phyloP scores from a whole-genome alignment of 257 asterid species.

The Fraxinus americana region DNA sequence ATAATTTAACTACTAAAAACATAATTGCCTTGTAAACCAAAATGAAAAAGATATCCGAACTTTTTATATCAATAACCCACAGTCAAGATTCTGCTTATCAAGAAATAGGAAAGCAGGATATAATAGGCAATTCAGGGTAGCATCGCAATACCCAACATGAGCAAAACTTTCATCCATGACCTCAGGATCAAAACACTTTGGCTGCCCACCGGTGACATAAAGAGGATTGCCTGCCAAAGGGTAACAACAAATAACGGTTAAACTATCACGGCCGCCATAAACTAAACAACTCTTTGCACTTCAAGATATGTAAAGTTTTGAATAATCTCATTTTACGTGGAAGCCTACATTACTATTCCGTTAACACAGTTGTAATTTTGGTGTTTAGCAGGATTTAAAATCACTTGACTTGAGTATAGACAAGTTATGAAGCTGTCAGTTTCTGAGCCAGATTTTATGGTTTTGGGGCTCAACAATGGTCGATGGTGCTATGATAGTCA shows the following conservation, averaged over 20 bases:
- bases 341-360: not conserved
- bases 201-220: conserved; percentile 73
- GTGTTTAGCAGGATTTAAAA: not conserved
- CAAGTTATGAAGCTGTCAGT: not conserved
- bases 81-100: not conserved
- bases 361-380: not conserved
- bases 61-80: not conserved
- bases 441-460: no score
- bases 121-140: no score
- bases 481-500: no score
- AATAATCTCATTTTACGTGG: not conserved
- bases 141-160: conserved; percentile 70
- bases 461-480: no score
- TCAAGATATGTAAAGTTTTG: not conserved
- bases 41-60: not conserved
- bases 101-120: conserved; percentile 17
- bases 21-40: not conserved
- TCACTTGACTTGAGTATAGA: not conserved
- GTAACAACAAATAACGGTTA: conserved; percentile 2
- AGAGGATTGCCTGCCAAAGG: conserved; percentile 85
- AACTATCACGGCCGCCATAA: conserved; percentile 1
- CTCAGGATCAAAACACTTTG: conserved; percentile 52
- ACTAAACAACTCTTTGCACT: conserved; percentile 9
- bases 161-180: conserved; percentile 57
- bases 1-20: conserved; percentile 6